Conservation (phyloP, 2,329 filamentous ascomycete genomes). For the Daldinia eschscholtzii region DNA sequence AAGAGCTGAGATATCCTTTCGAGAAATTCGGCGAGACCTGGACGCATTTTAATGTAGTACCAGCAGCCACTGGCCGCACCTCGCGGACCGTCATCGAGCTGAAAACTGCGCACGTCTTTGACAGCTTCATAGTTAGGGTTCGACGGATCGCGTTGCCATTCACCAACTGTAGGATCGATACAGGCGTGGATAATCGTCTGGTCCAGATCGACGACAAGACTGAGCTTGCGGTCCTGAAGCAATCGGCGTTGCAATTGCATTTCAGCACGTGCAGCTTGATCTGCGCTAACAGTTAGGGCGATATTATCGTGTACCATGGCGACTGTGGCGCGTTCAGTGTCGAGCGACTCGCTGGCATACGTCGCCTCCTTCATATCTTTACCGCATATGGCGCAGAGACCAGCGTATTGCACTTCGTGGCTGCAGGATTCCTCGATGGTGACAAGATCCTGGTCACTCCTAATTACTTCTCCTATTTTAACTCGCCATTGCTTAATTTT, state of each 20-base stretch:
- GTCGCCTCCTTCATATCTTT: constrained; percentile 94
- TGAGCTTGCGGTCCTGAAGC: constrained; percentile 84
- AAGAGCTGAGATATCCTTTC: constrained; percentile 69
- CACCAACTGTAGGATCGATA: constrained; percentile 93
- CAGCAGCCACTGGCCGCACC: constrained; percentile 79
- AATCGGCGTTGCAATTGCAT: constrained; percentile 88
- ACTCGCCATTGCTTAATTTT: constrained; percentile 83
- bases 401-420: constrained; percentile 91
- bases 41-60: constrained; percentile 98
- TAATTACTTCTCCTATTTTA: constrained; percentile 73
- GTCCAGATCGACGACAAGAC: constrained; percentile 94
- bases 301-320: constrained; percentile 96
- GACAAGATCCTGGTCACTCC: constrained; percentile 69
- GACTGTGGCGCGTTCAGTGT: constrained; percentile 89
- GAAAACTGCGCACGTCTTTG: constrained; percentile 88
- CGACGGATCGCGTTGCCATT: constrained; percentile 89
- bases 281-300: constrained; percentile 84
- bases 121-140: constrained; percentile 94
- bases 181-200: constrained; percentile 99
- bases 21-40: constrained; percentile 85
- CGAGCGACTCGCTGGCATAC: constrained; percentile 83
- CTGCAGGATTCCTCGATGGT: constrained; percentile 91
- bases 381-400: constrained; percentile 91
- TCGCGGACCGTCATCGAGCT: constrained; percentile 87
- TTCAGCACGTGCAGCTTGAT: constrained; percentile 84